Conservation (phyloP, 176 grass and related monocot genomes). For the Bonia amplexicaulis region DNA sequence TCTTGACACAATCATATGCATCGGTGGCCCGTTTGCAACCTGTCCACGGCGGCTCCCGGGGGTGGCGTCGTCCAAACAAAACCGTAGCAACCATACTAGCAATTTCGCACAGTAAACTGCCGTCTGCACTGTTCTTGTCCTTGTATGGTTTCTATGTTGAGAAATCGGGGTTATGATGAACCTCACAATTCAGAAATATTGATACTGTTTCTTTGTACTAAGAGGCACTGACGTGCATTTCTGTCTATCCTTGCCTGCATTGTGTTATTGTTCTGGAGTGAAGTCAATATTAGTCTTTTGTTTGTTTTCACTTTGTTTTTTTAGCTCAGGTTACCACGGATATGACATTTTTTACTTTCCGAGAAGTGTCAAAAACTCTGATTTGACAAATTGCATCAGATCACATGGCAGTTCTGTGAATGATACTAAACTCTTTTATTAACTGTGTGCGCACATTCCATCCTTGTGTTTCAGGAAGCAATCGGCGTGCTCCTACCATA, state of each 20-base stretch:
- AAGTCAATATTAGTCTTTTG: background rate
- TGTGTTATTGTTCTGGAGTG: background rate
- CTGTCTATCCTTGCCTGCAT: background rate
- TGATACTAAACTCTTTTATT: background rate
- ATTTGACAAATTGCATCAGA: background rate
- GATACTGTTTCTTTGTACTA: background rate
- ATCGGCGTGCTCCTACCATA: conserved; percentile 55
- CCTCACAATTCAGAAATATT: background rate
- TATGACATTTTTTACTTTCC: background rate
- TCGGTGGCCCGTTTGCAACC: background rate
- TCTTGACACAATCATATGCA: background rate
- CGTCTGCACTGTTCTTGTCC: background rate
- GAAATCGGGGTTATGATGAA: background rate
- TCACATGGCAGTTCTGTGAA: background rate
- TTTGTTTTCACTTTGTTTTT: background rate
- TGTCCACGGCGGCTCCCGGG: background rate
- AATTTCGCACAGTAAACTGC: background rate
- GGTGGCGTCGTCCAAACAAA: background rate
- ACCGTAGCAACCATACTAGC: background rate
- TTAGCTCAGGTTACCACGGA: background rate
- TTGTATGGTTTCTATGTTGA: background rate
- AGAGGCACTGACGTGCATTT: background rate
- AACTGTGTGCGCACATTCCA: background rate
- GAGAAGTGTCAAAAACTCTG: background rate
- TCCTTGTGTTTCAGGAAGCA: conserved; percentile 39